Percentiles rank a stretch among this genome's conserved stretches.
Evolutionary conservation across 2,329 filamentous ascomycete genomes (phyloP).

Genomic region (Sporothrix luriei): DNA sequence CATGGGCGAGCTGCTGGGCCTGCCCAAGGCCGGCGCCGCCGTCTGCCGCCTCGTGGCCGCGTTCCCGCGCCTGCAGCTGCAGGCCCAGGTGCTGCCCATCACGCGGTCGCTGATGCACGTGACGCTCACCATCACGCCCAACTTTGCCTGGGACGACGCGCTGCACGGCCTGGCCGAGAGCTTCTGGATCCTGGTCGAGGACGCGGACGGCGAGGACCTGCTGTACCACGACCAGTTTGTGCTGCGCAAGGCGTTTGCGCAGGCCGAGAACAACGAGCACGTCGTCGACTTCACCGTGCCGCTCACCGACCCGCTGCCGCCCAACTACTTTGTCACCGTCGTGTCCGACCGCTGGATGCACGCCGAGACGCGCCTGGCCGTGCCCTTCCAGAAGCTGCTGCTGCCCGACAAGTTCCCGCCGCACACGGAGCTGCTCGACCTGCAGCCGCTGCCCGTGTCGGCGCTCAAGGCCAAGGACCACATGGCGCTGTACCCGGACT

Average conservation of each 20-base stretch:
- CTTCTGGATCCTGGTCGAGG: slow-evolving; percentile 97
- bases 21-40: slow-evolving; percentile 79
- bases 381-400: slow-evolving; percentile 93
- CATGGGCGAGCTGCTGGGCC: slow-evolving; percentile 90
- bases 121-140: slow-evolving; percentile 87
- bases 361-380: slow-evolving; percentile 86
- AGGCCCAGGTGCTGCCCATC: slow-evolving; percentile 91
- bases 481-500: slow-evolving; percentile 76
- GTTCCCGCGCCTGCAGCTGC: slow-evolving; percentile 88
- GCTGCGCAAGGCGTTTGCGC: slow-evolving; percentile 84
- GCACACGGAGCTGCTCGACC: slow-evolving; percentile 86
- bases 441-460: slow-evolving; percentile 84
- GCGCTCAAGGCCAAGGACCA: slow-evolving; percentile 87
- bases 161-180: slow-evolving; percentile 86
- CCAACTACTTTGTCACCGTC: slow-evolving; percentile 96
- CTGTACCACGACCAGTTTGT: slow-evolving; percentile 94
- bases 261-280: slow-evolving; percentile 86
- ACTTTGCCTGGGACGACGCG: slow-evolving; percentile 92
- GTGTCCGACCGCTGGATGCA: slow-evolving; percentile 98
- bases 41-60: slow-evolving; percentile 88
- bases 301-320: slow-evolving; percentile 96
- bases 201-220: slow-evolving; percentile 95
- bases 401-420: slow-evolving; percentile 94
- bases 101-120: slow-evolving; percentile 90
- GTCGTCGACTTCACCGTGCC: slow-evolving; percentile 94